These are phyloP conservation scores for Ormosia semicastrata DNA, from an alignment of 306 rosid species.

Conservation along the genomic window DNA sequence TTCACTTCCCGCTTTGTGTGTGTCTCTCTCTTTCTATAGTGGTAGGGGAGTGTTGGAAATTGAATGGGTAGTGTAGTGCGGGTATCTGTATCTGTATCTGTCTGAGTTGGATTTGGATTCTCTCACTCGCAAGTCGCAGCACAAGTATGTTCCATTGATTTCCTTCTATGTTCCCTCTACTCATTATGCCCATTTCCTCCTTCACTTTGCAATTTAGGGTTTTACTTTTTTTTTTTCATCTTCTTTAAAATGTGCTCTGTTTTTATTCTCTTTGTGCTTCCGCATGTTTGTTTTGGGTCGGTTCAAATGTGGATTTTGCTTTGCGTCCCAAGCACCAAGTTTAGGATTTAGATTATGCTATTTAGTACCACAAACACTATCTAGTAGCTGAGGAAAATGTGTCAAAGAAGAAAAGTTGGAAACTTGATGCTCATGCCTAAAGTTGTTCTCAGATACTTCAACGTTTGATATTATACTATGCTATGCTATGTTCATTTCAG, in stretches of 20 bases:
- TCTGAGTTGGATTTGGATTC: too few relatives aligned
- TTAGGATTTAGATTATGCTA: neutral
- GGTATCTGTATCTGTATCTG: too few relatives aligned
- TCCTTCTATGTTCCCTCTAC: neutral
- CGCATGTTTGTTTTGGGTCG: neutral
- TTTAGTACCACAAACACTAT: neutral
- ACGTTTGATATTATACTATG: neutral
- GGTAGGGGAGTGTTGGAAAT: too few relatives aligned
- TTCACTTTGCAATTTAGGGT: neutral
- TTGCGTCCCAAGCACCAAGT: neutral
- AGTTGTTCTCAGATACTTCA: neutral
- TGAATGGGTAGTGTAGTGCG: too few relatives aligned
- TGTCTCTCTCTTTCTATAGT: too few relatives aligned
- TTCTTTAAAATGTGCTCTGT: neutral
- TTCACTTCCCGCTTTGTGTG: neutral
- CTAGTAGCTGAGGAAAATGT: neutral
- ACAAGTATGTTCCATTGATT: neutral
- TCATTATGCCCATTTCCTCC: neutral
- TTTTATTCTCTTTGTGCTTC: neutral
- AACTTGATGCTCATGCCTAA: neutral
- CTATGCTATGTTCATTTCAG: neutral
- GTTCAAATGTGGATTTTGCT: neutral
- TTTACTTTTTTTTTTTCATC: neutral
- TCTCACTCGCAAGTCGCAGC: neutral
- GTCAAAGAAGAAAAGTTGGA: neutral